Evolutionary conservation across 306 rosid genomes (phyloP).

Genomic region (Trifolium subterraneum): DNA sequence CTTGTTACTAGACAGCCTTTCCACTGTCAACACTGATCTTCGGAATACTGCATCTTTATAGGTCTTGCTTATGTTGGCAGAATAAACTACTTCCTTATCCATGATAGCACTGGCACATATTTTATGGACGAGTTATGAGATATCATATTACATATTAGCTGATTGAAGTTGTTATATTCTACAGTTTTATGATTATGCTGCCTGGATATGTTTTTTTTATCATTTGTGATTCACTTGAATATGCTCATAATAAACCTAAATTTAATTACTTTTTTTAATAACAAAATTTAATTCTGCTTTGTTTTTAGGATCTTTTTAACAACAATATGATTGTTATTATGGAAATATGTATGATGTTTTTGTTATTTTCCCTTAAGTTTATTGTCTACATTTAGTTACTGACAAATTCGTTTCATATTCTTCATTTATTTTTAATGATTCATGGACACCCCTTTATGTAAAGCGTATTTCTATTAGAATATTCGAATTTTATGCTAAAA

Average conservation of each 20-base stretch:
- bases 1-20: conserved; percentile 13
- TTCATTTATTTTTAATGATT: conserved; percentile 9
- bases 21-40: no score
- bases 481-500: conserved; percentile 2
- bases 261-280: neutral
- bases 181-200: no score
- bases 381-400: neutral
- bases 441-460: neutral
- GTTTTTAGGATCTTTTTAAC: conserved; percentile 11
- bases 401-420: conserved; percentile 4
- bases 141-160: no score
- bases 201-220: no score
- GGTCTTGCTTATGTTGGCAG: no score
- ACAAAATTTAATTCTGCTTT: neutral
- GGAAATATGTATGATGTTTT: neutral
- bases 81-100: no score
- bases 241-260: conserved; percentile 30
- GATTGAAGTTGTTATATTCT: no score
- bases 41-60: no score
- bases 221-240: conserved; percentile 3
- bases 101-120: no score
- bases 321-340: conserved; percentile 25
- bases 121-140: no score
- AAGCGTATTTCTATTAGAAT: conserved; percentile 2
- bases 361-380: conserved; percentile 18